Base-by-base conservation (phyloP, 2,329 filamentous ascomycete species). In the Colletotrichum costaricense region DNA sequence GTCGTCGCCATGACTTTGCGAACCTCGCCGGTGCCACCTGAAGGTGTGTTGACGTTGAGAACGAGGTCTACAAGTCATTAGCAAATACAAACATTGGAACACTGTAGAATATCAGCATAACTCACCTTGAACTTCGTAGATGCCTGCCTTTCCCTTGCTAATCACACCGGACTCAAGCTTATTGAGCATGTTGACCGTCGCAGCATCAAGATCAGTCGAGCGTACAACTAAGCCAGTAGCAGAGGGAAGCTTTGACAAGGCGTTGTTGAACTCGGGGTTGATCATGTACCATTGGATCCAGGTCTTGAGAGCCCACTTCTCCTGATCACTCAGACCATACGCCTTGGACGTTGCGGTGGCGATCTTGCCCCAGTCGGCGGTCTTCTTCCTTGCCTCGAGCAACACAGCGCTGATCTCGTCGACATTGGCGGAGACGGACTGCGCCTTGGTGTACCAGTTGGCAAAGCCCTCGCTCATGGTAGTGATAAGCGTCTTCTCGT, bases 111-210 rank as follows among this genome's bases (percentile, higher is more conserved):
- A 42, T 42, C 38, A 49, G 42, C 7, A n/a, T 49, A 3, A 49
- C 42, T 49, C 6, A 49, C 42, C 42, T 49, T 49, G 52, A 7
- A 67, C 42, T 5, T 60, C 56, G 35, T 60, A 67, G 2, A 67
- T 26, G 14, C 64, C 56, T 4, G 24, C 22, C 3, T n/a, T 24
- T 9, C 64, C 64, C n/a, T 58, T 59, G 33, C 55, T 60, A 16
- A 46, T 16, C 8, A 60, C 22, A 22, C 64, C 64, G 6, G 38
- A 14, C n/a, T 49, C 55, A 16, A 49, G 38, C 55, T 60, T 22
- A 14, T 58, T 28, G 19, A 67, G 55, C 64, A 67, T 67, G 5
- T 52, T 49, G 2, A 67, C n/a, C 19, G 56, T 54, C 12, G 55
- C 28, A n/a, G 35, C 24, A n/a, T 52, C 26, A 16, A 60, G 38